Evolutionary conservation across 768 basidiomycete genomes (phyloP).

Genomic region (Phallus indusiatus): DNA sequence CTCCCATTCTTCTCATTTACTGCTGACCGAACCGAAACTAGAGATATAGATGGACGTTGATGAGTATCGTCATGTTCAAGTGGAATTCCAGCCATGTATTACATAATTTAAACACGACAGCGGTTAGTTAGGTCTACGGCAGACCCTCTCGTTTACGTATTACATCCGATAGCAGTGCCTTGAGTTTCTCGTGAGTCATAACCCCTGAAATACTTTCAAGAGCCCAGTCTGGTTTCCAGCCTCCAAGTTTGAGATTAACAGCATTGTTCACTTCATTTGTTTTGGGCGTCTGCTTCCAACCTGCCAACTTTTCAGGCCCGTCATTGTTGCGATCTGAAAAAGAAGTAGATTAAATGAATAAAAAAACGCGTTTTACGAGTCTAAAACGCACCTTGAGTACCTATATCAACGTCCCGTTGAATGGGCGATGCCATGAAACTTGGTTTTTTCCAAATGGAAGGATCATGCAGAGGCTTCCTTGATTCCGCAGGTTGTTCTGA

Average conservation of each 20-base stretch:
- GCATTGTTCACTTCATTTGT: background rate
- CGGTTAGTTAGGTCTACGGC: background rate
- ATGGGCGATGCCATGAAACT: background rate
- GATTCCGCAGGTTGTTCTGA: background rate
- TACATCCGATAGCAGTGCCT: background rate
- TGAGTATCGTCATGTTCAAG: background rate
- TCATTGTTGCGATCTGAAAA: background rate
- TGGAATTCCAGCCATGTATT: background rate
- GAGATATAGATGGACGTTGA: background rate
- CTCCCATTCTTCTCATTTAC: slow-evolving; percentile 65
- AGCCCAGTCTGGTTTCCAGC: slow-evolving; percentile 1
- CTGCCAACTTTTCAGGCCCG: background rate
- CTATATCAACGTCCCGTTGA: background rate
- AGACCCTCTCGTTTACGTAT: background rate
- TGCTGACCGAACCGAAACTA: slow-evolving; percentile 20
- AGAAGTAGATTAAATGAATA: background rate
- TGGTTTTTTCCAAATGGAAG: background rate
- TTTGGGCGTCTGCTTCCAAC: background rate
- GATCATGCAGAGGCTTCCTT: background rate
- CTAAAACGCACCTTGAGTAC: too few relatives aligned
- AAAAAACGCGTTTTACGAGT: too few relatives aligned
- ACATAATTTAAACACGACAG: background rate
- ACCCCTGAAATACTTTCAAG: background rate
- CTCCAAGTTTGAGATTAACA: slow-evolving; percentile 1
- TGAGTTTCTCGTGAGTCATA: slow-evolving; percentile 1